Evolutionary conservation across 1,284 basidiomycete genomes (phyloP).

Genomic region (Chalciporus sp.): DNA sequence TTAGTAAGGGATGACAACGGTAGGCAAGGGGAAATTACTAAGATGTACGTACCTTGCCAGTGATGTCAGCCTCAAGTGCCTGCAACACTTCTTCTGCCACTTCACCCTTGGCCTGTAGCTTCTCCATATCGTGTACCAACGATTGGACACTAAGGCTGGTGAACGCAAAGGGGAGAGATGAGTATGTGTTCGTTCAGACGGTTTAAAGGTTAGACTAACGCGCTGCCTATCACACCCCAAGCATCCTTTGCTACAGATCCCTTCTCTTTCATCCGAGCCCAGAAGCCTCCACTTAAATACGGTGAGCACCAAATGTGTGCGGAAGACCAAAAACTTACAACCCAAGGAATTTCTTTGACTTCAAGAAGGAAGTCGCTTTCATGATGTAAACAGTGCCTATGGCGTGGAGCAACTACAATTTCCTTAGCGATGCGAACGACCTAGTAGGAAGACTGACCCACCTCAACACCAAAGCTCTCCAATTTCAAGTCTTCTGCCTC

Average conservation of each 20-base stretch:
- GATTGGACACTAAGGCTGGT: conserved; percentile 39
- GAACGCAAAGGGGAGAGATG: background rate
- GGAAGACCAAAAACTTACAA: conserved; percentile 53
- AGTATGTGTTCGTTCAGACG: background rate
- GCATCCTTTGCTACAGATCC: conserved; percentile 91
- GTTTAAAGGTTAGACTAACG: conserved; percentile 56
- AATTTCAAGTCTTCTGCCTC: conserved; percentile 98
- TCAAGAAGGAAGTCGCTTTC: conserved; percentile 92
- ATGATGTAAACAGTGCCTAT: conserved; percentile 91
- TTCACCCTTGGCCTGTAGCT: conserved; percentile 86
- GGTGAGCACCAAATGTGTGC: conserved; percentile 24
- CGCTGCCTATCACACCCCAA: conserved; percentile 91
- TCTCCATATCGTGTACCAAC: conserved; percentile 84
- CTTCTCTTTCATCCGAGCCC: conserved; percentile 94
- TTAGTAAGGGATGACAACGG: background rate
- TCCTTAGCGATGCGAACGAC: conserved; percentile 7
- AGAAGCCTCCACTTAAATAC: conserved; percentile 81
- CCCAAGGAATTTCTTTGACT: conserved; percentile 88
- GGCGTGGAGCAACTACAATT: conserved; percentile 70
- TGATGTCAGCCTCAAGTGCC: conserved; percentile 92
- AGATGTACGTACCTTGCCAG: conserved; percentile 68
- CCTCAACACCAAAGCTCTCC: conserved; percentile 98
- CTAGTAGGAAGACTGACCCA: conserved; percentile 36
- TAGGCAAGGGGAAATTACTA: background rate
- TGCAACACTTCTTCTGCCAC: conserved; percentile 82